These are phyloP conservation scores for Candida adriatica DNA, from an alignment of 805 yeast genomes.

Conservation along the genomic window DNA sequence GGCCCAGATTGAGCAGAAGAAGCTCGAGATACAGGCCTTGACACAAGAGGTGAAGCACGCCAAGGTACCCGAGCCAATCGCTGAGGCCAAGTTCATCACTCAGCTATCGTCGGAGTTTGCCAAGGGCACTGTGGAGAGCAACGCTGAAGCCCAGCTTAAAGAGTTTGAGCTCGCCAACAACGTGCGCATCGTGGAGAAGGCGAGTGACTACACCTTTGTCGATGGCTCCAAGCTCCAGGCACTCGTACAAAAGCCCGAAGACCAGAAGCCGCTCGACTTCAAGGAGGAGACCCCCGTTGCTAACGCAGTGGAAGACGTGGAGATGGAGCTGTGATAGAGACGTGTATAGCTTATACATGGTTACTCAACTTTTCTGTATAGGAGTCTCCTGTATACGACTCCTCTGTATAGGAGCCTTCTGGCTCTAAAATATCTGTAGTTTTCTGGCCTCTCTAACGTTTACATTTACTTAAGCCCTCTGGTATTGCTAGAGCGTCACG, in stretches of 20 bases:
- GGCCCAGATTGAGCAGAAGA: slow-evolving; percentile 6
- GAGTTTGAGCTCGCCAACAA: slow-evolving; percentile 7
- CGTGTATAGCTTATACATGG: too few relatives aligned
- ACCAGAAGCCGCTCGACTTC: not conserved
- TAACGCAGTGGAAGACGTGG: too few relatives aligned
- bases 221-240: not conserved
- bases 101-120: slow-evolving; percentile 16
- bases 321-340: too few relatives aligned
- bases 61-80: not conserved
- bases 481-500: too few relatives aligned
- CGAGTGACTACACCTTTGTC: not conserved
- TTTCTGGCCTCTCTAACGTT: too few relatives aligned
- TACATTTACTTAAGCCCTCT: too few relatives aligned
- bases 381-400: too few relatives aligned
- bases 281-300: not conserved
- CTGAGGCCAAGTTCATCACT: slow-evolving; percentile 10
- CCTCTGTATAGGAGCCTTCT: too few relatives aligned
- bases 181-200: not conserved
- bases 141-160: slow-evolving; percentile 10
- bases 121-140: slow-evolving; percentile 8
- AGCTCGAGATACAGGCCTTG: slow-evolving; percentile 3
- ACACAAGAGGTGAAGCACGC: slow-evolving; percentile 4
- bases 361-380: too few relatives aligned
- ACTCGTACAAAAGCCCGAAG: too few relatives aligned
- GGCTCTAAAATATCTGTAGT: too few relatives aligned